Percentiles rank a stretch among this genome's conserved stretches.
Conservation (phyloP, 23 red algal species). For the Pyropia yezoensis region DNA sequence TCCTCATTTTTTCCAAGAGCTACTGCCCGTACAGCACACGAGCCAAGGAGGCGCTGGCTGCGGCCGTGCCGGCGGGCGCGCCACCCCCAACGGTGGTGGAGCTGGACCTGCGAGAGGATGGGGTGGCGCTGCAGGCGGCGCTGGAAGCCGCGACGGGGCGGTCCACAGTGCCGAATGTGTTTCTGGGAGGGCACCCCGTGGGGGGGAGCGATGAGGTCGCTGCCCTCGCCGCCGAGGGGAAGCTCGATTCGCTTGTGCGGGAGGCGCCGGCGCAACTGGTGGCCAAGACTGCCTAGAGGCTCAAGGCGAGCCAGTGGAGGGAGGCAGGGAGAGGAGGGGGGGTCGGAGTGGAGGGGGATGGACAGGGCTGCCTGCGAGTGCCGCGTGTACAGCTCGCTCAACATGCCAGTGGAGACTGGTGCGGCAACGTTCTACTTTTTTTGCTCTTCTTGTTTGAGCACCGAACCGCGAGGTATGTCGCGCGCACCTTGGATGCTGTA, state of each 20-base stretch:
- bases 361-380: no score
- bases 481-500: no score
- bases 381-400: no score
- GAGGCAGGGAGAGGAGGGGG: no score
- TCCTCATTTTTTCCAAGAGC: constrained; percentile 77
- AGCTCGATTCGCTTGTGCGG: constrained; percentile 12
- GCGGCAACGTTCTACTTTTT: no score
- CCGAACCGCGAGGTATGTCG: no score
- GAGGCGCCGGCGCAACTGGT: constrained; percentile 4
- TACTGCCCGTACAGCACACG: constrained; percentile 57
- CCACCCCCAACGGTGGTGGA: constrained; percentile 29
- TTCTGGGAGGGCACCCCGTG: constrained; percentile 32
- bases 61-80: constrained; percentile 5
- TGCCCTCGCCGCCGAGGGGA: not conserved
- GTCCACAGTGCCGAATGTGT: constrained; percentile 81
- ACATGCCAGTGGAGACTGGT: no score
- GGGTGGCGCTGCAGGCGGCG: constrained; percentile 42
- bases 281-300: no score
- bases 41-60: constrained; percentile 47
- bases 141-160: constrained; percentile 66
- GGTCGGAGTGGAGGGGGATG: no score
- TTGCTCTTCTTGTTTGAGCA: no score
- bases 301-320: no score
- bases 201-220: constrained; percentile 51
- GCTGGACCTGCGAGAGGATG: constrained; percentile 57